phyloP scores from a whole-genome alignment of 2,329 filamentous ascomycete species.

The Claviceps sp. region DNA sequence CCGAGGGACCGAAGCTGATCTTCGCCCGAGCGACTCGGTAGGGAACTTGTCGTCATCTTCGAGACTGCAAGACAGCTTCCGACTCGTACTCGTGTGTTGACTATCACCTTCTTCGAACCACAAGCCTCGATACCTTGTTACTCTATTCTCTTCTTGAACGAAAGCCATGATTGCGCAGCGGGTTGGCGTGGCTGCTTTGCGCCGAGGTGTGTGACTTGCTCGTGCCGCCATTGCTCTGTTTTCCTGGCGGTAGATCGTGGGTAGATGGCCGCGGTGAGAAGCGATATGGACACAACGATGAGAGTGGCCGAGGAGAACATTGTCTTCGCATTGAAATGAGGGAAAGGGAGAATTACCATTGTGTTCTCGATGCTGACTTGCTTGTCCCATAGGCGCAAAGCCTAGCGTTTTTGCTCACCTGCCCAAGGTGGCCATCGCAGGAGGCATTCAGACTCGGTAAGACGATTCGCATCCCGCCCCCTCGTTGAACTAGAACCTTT shows the following conservation, averaged over 20 bases:
- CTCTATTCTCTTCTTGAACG: not conserved
- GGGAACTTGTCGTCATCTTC: not conserved
- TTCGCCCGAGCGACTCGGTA: no score
- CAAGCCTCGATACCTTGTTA: not conserved
- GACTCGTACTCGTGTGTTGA: not conserved
- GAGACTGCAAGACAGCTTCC: not conserved
- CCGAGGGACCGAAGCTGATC: constrained; percentile 27
- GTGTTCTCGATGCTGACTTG: not conserved
- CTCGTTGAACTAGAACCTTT: not conserved
- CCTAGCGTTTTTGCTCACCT: constrained; percentile 31
- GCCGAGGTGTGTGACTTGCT: constrained; percentile 33
- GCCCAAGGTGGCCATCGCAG: constrained; percentile 27
- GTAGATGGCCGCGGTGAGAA: no score
- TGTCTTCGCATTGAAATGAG: not conserved
- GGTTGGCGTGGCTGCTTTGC: constrained; percentile 44
- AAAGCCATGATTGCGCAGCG: constrained; percentile 39
- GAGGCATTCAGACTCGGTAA: constrained; percentile 35
- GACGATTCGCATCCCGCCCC: not conserved
- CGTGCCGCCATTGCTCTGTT: not conserved
- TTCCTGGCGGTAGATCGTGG: no score
- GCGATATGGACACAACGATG: no score
- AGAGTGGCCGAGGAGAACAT: not conserved
- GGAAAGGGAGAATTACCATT: not conserved
- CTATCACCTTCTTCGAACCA: not conserved
- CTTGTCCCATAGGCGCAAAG: constrained; percentile 22